phyloP scores from a whole-genome alignment of 1,284 basidiomycete genomes.

The Tranzscheliella williamsii region DNA sequence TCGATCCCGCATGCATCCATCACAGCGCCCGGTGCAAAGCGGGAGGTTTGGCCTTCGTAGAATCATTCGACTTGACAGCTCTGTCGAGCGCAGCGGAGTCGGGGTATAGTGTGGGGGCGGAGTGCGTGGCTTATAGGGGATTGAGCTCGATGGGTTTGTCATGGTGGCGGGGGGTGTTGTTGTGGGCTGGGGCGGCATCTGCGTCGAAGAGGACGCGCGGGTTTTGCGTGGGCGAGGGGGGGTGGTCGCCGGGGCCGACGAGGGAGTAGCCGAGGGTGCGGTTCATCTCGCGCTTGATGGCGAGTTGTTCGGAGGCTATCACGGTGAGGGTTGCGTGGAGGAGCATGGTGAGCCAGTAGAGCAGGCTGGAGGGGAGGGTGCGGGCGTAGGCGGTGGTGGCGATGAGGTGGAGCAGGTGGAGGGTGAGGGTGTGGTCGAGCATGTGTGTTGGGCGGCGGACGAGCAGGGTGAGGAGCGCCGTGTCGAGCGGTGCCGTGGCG shows the following conservation, averaged over 20 bases:
- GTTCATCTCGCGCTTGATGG: conserved; percentile 85
- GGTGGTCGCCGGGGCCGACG: conserved; percentile 21
- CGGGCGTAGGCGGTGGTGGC: conserved; percentile 90
- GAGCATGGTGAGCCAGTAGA: conserved; percentile 66
- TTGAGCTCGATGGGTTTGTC: not conserved
- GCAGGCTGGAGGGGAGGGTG: conserved; percentile 73
- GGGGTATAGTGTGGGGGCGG: too few species aligned
- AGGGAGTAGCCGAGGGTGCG: not conserved
- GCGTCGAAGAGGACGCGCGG: not conserved
- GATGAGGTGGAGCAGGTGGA: conserved; percentile 84
- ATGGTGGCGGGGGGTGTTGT: conserved; percentile 5
- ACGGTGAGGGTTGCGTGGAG: conserved; percentile 75
- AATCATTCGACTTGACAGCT: too few species aligned
- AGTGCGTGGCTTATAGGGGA: not conserved
- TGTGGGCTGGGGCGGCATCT: too few species aligned
- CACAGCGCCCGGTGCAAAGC: too few species aligned
- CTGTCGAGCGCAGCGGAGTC: too few species aligned
- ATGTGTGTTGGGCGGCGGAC: conserved; percentile 87
- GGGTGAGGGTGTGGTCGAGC: conserved; percentile 87
- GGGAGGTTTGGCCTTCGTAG: too few species aligned
- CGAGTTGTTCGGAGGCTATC: conserved; percentile 79
- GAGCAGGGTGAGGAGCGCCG: conserved; percentile 81
- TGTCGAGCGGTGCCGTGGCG: conserved; percentile 48
- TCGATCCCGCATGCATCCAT: too few species aligned
- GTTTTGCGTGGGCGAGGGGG: not conserved